Evolutionary conservation across 2,329 filamentous ascomycete species (phyloP), one percentile per base, ranked within the genome.

Genomic region (Peltaster fructicola): DNA sequence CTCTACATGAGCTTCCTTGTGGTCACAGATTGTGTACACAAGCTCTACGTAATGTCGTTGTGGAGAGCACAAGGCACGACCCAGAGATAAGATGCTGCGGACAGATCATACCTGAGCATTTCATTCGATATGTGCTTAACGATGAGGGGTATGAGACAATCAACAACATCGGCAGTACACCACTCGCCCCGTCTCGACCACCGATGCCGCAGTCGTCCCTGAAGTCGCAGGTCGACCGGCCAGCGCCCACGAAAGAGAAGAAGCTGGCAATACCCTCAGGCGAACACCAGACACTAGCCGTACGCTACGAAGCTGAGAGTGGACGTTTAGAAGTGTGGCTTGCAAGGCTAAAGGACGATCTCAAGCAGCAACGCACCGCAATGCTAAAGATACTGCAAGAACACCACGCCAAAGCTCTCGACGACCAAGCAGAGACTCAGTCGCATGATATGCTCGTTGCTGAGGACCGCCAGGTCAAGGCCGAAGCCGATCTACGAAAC

Each of bases 391-490:
- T 34, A 8, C 26, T 41, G 18, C 22, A 30, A 11, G 25, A 16
- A 7, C 24, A 26, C 7, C 42, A 43, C 25, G 36, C 40, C 12
- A 14, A 23, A 6, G 34, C 29, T 1, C 10, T 37, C 4, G 40
- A 44, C 17, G 39, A 38, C 6, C 32, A 44, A 17, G 19, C 29
- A n/a, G 40, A 45, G 20, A 24, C 52, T 40, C 56, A 61, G 26
- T 31, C 37, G 1, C 29, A 44, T 9, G 49, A 50, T 11, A 40
- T 58, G 5, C 47, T 53, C 15, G 41, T 46, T n/a, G 42, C 57
- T 7, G 55, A 59, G 33, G 55, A 59, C 32, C 48, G 45, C 27
- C 55, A 59, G 32, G 45, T 59, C 9, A 37, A 43, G 8, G 51
- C 49, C 11, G 55, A 59, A 34, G 47, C 53, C 17, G 51, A 54